Conservation (phyloP, 495 filamentous ascomycete genomes). For the Penicillium longicatenatum region DNA sequence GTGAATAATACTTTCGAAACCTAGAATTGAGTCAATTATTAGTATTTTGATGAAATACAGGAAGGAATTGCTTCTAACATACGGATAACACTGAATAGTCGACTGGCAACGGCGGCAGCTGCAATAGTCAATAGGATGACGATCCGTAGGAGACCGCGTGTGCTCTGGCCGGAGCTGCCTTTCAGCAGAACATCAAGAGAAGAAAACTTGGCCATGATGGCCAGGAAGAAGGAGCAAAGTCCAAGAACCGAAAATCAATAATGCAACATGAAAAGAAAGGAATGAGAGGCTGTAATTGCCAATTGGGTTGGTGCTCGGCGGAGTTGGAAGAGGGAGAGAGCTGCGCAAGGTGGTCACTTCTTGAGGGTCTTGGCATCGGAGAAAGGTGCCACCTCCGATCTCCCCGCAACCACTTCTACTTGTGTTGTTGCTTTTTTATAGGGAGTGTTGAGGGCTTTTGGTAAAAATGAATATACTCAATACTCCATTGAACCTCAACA, state of each 20-base stretch:
- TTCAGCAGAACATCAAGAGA: constrained; percentile 61
- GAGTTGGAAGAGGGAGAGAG: constrained; percentile 37
- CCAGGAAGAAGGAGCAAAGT: constrained; percentile 40
- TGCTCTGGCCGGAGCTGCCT: constrained; percentile 69
- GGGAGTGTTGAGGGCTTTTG: neutral
- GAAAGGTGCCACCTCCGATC: constrained; percentile 35
- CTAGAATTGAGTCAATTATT: constrained; percentile 44
- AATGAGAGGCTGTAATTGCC: constrained; percentile 41
- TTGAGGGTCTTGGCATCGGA: constrained; percentile 33
- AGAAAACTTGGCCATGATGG: constrained; percentile 56
- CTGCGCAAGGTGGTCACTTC: constrained; percentile 54
- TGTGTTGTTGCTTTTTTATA: too few species aligned
- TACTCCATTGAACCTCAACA: constrained; percentile 23
- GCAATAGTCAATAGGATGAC: constrained; percentile 93
- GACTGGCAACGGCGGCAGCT: constrained; percentile 87
- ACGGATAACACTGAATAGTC: constrained; percentile 98
- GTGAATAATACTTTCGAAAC: constrained; percentile 99
- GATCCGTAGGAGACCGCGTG: constrained; percentile 82
- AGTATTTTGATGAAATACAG: neutral
- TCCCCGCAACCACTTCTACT: constrained; percentile 33
- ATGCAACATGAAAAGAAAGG: constrained; percentile 34
- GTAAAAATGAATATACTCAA: neutral
- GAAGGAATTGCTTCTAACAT: constrained; percentile 40
- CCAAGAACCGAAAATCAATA: constrained; percentile 26
- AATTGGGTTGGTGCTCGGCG: constrained; percentile 25